These are phyloP conservation scores for Dioszegia hungarica DNA, from an alignment of 768 basidiomycete species.

Conservation along the genomic window DNA sequence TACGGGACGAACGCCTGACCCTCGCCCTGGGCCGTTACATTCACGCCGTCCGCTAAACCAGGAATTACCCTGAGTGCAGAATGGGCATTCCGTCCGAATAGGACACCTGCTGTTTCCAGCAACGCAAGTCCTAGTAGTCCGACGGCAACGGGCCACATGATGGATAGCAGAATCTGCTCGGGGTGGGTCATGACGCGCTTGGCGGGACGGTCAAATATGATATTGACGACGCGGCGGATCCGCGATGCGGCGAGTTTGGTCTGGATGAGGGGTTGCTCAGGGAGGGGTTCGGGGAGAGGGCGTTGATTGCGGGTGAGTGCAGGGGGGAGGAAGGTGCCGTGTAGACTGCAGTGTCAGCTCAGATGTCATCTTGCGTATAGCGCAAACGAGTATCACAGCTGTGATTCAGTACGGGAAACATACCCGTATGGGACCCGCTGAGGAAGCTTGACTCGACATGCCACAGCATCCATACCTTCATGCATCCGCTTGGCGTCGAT, in stretches of 20 bases:
- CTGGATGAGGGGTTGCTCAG: slow-evolving; percentile 32
- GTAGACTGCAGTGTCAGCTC: slow-evolving; percentile 26
- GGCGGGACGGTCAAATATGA: slow-evolving; percentile 34
- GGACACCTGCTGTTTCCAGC: slow-evolving; percentile 2
- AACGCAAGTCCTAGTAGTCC: slow-evolving; percentile 25
- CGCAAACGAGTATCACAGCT: too few relatives aligned
- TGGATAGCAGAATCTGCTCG: slow-evolving; percentile 24
- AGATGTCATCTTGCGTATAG: too few relatives aligned
- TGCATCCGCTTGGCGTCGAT: slow-evolving; percentile 48
- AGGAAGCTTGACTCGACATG: slow-evolving; percentile 45
- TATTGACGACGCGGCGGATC: slow-evolving; percentile 33
- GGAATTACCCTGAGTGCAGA: neutral
- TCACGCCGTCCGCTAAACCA: neutral
- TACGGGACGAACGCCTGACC: too few relatives aligned
- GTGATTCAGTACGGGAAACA: too few relatives aligned
- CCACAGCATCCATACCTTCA: slow-evolving; percentile 36
- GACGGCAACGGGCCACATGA: slow-evolving; percentile 32
- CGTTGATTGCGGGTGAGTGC: slow-evolving; percentile 23
- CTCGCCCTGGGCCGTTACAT: neutral
- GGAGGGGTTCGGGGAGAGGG: slow-evolving; percentile 9
- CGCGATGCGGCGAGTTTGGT: slow-evolving; percentile 37
- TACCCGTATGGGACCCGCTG: slow-evolving; percentile 48
- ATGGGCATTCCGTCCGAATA: neutral
- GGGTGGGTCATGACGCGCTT: slow-evolving; percentile 18
- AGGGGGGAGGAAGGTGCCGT: slow-evolving; percentile 38